These are phyloP conservation scores for Erodium moschatum DNA, from an alignment of 441 rosid genomes.

Conservation along the genomic window DNA sequence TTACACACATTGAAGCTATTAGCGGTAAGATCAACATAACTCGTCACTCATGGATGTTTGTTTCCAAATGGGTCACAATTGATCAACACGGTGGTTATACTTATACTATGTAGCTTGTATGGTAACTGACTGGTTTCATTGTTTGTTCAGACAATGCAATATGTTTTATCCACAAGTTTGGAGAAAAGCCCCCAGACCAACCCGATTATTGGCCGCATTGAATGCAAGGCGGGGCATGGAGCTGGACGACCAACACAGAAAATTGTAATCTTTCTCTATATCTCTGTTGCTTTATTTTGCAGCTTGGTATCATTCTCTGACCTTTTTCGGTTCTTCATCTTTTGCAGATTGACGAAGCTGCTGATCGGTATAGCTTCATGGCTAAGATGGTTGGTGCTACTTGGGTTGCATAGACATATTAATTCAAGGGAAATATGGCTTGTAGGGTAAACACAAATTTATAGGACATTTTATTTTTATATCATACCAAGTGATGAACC, in stretches of 20 bases:
- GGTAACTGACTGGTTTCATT: neutral
- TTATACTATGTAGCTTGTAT: too few relatives aligned
- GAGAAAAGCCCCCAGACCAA: slow-evolving; percentile 84
- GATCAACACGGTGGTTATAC: too few relatives aligned
- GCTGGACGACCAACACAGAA: slow-evolving; percentile 87
- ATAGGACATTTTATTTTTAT: too few relatives aligned
- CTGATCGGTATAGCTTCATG: slow-evolving; percentile 81
- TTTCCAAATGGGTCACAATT: too few relatives aligned
- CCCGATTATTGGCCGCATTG: slow-evolving; percentile 78
- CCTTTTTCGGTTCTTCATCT: neutral
- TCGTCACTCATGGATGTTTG: too few relatives aligned
- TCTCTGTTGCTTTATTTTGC: neutral
- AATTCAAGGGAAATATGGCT: too few relatives aligned
- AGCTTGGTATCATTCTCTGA: neutral
- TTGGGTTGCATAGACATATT: slow-evolving; percentile 47
- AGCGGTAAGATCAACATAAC: slow-evolving; percentile 45
- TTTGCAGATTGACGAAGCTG: slow-evolving; percentile 69
- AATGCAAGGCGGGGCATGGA: slow-evolving; percentile 87
- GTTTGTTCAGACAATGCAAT: slow-evolving; percentile 64
- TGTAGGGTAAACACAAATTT: too few relatives aligned
- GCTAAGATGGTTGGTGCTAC: slow-evolving; percentile 63
- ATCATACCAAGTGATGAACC: too few relatives aligned
- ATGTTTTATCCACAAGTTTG: slow-evolving; percentile 60
- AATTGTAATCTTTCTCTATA: slow-evolving; percentile 34
- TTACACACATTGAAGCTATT: slow-evolving; percentile 74